A percentile compares a stretch with the other conserved stretches of the same genome.
phyloP scores from a whole-genome alignment of 2,329 filamentous ascomycete genomes.

The Fusarium fujikuroi region DNA sequence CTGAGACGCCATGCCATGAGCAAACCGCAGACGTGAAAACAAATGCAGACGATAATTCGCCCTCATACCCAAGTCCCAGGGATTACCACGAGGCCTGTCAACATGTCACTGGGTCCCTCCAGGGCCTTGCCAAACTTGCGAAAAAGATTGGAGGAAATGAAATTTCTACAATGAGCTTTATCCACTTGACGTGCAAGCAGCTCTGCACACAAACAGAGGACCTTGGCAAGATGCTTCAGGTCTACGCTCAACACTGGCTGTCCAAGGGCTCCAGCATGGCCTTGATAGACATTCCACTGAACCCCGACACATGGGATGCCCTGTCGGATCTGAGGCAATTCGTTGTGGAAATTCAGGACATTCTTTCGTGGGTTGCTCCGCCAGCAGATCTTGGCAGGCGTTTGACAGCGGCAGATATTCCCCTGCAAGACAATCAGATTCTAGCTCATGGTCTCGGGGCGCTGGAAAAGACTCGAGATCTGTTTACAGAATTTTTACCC shows the following conservation, averaged over 20 bases:
- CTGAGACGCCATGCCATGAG: not conserved
- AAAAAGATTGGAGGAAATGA: conserved; percentile 9
- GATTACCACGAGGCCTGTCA: conserved; percentile 21
- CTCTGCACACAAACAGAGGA: conserved; percentile 25
- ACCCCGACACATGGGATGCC: conserved; percentile 23
- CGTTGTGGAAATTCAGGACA: not conserved
- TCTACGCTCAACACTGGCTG: conserved; percentile 26
- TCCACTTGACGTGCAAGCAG: conserved; percentile 22
- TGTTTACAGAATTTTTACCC: conserved; percentile 26
- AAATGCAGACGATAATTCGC: not conserved
- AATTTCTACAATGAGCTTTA: conserved; percentile 29
- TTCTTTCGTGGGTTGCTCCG: not conserved
- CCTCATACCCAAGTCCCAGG: not conserved
- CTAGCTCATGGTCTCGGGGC: conserved; percentile 10
- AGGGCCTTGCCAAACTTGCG: not conserved
- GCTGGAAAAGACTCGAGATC: conserved; percentile 4
- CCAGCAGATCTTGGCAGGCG: not conserved
- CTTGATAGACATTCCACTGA: conserved; percentile 23
- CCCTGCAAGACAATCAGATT: conserved; percentile 9
- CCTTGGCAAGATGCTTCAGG: conserved; percentile 24
- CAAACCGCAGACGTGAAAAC: not conserved
- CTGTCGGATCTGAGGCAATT: conserved; percentile 5
- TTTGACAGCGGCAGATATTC: conserved; percentile 2
- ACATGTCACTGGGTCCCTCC: not conserved
- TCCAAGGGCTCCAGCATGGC: conserved; percentile 11